Evolutionary conservation across 2,329 filamentous ascomycete genomes (phyloP), one percentile per base, ranked within the genome.

Genomic region (Penicillium sp.): DNA sequence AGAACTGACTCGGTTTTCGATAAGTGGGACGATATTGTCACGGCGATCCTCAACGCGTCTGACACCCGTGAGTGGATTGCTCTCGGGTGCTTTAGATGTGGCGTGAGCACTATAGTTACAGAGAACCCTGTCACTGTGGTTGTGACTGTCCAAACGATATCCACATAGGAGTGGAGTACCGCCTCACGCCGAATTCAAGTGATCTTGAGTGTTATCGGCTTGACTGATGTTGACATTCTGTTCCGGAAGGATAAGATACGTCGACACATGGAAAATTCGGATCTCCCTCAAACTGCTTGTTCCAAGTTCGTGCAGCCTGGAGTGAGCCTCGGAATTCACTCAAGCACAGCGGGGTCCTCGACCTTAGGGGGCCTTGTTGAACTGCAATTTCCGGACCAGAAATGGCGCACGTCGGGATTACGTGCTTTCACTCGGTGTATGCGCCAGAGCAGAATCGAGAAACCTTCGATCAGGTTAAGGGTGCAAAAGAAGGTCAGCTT

Each of bases 61-160:
- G 38, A 55, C 38, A 43, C 28, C 19, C 28, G 26, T 22, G 52
- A 55, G 8, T 55, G 52, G 52, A 19, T 30, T 35, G 38, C 25
- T 33, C 7, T 55, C 19, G 52, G 26, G n/a, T 55, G 52, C 19
- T 45, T 1, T 6, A n/a, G 52, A 45, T 55, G 46, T 45, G 52
- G 52, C 26, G 30, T 43, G 42, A 35, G 26, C 16, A 13, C 30
- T n/a, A 30, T 25, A 7, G 11, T 11, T n/a, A 22, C 2, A 11
- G 52, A 45, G 28, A 55, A 55, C 26, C 38, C 52, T 33, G 38
- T 55, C 19, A 55, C 38, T 14, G 52, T 55, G 52, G 25, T 55
- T 4, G 38, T 55, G 14, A 42, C 26, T 33, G 38, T 45, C 26
- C 4, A 16, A 16, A 45, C 45, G 38, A 11, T 16, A 28, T 49